phyloP scores from a whole-genome alignment of 768 basidiomycete genomes.

The Dentipellis fragilis region DNA sequence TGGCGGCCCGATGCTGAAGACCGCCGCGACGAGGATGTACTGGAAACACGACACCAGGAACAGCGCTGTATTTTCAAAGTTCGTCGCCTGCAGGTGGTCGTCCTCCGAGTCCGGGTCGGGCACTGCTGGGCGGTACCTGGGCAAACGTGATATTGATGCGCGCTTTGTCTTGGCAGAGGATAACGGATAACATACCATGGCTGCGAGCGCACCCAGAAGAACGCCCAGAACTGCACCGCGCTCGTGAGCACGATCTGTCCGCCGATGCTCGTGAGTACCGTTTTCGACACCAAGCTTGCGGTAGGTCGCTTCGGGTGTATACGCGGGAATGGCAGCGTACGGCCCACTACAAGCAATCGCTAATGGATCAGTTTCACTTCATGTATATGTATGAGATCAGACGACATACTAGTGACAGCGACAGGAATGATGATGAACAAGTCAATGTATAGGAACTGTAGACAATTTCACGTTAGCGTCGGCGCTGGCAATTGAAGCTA shows the following conservation, averaged over 20 bases:
- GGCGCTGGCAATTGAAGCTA: slow-evolving; percentile 2
- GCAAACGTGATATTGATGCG: neutral
- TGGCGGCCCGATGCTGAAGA: slow-evolving; percentile 96
- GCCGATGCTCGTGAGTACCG: slow-evolving; percentile 86
- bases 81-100: slow-evolving; percentile 71
- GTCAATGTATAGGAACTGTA: slow-evolving; percentile 92
- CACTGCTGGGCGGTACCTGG: slow-evolving; percentile 16
- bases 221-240: slow-evolving; percentile 76
- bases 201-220: slow-evolving; percentile 79
- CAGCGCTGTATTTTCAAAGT: slow-evolving; percentile 86
- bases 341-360: slow-evolving; percentile 59
- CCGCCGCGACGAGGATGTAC: slow-evolving; percentile 92
- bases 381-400: slow-evolving; percentile 1
- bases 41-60: slow-evolving; percentile 97
- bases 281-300: slow-evolving; percentile 90
- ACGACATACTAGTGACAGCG: slow-evolving; percentile 81
- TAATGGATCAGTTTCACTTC: slow-evolving; percentile 8
- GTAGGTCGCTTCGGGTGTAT: slow-evolving; percentile 90
- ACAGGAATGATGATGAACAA: slow-evolving; percentile 96
- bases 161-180: neutral
- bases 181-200: slow-evolving; percentile 50
- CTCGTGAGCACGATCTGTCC: slow-evolving; percentile 88
- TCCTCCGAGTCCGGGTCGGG: slow-evolving; percentile 30
- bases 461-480: slow-evolving; percentile 40
- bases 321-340: slow-evolving; percentile 80